These are phyloP conservation scores for Meredithiella fracta DNA, from an alignment of 2,329 filamentous ascomycete genomes.

Conservation along the genomic window DNA sequence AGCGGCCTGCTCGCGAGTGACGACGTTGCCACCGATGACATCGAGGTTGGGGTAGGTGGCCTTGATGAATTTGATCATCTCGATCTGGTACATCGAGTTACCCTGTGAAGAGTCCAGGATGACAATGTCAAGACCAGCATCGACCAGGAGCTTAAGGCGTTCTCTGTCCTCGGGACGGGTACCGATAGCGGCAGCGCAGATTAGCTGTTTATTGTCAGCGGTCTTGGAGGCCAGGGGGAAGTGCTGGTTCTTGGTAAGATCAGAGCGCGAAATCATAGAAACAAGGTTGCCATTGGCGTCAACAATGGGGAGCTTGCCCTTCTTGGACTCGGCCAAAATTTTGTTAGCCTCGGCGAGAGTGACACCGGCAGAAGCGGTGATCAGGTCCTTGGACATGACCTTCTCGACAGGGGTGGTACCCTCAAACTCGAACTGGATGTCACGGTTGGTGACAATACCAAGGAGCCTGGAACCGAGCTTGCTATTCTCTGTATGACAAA, in stretches of 20 bases:
- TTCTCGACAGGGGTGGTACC: conserved; percentile 55
- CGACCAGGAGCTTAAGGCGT: conserved; percentile 72
- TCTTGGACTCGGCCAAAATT: conserved; percentile 88
- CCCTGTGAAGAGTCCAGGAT: conserved; percentile 93
- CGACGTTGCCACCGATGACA: conserved; percentile 96
- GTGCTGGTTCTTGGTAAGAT: conserved; percentile 96
- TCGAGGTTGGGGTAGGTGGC: conserved; percentile 68
- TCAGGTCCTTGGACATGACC: conserved; percentile 90
- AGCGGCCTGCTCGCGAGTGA: conserved; percentile 92
- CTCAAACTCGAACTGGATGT: conserved; percentile 89
- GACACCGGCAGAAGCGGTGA: conserved; percentile 73
- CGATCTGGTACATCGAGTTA: conserved; percentile 96
- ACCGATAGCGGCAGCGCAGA: conserved; percentile 87
- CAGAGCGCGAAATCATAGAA: conserved; percentile 83
- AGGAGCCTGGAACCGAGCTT: conserved; percentile 89
- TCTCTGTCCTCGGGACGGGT: conserved; percentile 86
- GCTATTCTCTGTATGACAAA: conserved; percentile 52
- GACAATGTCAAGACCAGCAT: conserved; percentile 89
- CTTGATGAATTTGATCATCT: conserved; percentile 97
- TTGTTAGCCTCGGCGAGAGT: conserved; percentile 78
- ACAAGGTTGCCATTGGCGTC: conserved; percentile 71
- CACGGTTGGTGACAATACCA: conserved; percentile 93
- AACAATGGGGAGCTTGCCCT: conserved; percentile 91
- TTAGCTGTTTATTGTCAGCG: conserved; percentile 90
- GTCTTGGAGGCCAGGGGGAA: conserved; percentile 95